Conservation (phyloP, 495 filamentous ascomycete genomes). For the Usnea hakonensis region DNA sequence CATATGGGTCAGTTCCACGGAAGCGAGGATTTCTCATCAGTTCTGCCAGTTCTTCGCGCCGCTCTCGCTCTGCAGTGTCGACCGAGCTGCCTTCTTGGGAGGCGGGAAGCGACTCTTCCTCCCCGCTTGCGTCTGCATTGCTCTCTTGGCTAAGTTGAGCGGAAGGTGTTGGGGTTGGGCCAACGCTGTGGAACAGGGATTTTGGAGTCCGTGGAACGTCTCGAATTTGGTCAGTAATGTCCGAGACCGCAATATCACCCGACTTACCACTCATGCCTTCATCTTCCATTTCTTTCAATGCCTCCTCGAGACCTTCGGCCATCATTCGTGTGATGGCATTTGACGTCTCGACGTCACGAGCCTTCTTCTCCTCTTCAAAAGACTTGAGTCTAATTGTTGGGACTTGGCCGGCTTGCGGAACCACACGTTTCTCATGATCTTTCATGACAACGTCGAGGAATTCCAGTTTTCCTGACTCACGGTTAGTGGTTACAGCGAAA, state of each 20-base stretch:
- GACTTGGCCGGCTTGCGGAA: not conserved
- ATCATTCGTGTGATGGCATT: not conserved
- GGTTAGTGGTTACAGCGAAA: not conserved
- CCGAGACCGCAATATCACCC: not conserved
- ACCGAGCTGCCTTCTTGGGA: not conserved
- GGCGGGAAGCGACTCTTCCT: not conserved
- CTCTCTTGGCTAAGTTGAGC: not conserved
- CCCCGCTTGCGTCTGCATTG: not conserved
- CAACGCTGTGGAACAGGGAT: not conserved
- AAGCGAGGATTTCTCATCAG: not conserved
- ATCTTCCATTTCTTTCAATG: not conserved
- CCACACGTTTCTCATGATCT: not conserved
- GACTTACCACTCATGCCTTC: slow-evolving; percentile 1
- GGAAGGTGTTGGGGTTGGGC: not conserved
- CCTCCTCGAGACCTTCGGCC: not conserved
- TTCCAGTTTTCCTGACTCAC: not conserved
- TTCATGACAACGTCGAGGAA: not conserved
- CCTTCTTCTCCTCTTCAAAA: not conserved
- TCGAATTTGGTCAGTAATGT: not conserved
- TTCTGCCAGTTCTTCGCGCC: not conserved
- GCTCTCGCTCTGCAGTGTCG: not conserved
- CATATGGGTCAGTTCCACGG: not conserved
- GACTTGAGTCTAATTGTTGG: not conserved
- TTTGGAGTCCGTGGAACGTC: not conserved
- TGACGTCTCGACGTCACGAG: not conserved